Conservation (phyloP, 805 yeast species). For the Yarrowia deformans region DNA sequence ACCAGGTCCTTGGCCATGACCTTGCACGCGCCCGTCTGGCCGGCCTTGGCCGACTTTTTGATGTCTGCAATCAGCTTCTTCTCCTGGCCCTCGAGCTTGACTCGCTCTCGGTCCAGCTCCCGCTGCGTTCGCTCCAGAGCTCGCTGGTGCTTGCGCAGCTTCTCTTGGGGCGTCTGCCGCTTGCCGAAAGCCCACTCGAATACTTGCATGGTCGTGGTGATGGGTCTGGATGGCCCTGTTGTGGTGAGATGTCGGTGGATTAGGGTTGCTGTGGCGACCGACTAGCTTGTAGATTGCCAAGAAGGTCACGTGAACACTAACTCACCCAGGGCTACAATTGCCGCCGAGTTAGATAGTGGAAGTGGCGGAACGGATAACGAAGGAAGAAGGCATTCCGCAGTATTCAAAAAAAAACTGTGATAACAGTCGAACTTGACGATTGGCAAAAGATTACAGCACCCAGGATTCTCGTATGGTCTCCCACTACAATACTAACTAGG, state of each 20-base stretch:
- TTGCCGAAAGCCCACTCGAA: slow-evolving; percentile 97
- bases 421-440: too few species aligned
- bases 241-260: slow-evolving; percentile 25
- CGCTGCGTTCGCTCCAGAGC: slow-evolving; percentile 94
- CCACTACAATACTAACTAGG: slow-evolving; percentile 40
- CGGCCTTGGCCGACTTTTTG: slow-evolving; percentile 88
- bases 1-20: slow-evolving; percentile 96
- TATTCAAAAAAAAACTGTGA: too few species aligned
- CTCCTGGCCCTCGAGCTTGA: slow-evolving; percentile 88
- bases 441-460: slow-evolving; percentile 36
- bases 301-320: background rate
- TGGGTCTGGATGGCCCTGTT: background rate
- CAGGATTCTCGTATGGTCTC: slow-evolving; percentile 40
- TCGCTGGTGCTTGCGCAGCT: slow-evolving; percentile 92
- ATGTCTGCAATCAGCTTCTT: slow-evolving; percentile 85
- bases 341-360: too few species aligned
- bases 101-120: slow-evolving; percentile 86
- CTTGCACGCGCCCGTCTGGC: slow-evolving; percentile 87
- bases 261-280: slow-evolving; percentile 33
- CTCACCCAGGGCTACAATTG: too few species aligned
- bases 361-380: too few species aligned
- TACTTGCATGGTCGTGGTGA: slow-evolving; percentile 38
- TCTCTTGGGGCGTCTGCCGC: slow-evolving; percentile 91
- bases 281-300: slow-evolving; percentile 6
- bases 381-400: too few species aligned